phyloP scores from a whole-genome alignment of 2,329 filamentous ascomycete genomes.

The Neoscytalidium dimidiatum region DNA sequence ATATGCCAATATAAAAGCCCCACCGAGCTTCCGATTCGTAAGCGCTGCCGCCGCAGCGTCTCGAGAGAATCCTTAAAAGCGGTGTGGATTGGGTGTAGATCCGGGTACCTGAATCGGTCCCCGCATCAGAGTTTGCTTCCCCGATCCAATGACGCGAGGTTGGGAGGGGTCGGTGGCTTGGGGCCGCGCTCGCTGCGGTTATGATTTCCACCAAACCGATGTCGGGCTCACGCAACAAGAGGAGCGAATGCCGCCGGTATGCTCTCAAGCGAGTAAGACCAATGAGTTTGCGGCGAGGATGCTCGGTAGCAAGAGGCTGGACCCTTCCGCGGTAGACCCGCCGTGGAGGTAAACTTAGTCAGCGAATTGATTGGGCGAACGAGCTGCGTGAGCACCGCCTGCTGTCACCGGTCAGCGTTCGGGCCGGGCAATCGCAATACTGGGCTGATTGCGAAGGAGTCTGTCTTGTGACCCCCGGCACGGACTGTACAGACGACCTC shows the following conservation, averaged over 20 bases:
- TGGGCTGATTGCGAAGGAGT: conserved; percentile 9
- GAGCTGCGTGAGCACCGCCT: background rate
- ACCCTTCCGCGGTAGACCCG: background rate
- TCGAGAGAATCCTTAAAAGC: conserved; percentile 12
- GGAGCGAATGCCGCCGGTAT: background rate
- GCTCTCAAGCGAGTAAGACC: background rate
- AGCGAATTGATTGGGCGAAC: conserved; percentile 4
- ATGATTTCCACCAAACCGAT: background rate
- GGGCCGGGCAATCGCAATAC: conserved; percentile 15
- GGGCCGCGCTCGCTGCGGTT: conserved; percentile 7
- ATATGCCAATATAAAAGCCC: conserved; percentile 17
- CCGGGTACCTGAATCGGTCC: conserved; percentile 16
- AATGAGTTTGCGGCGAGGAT: background rate
- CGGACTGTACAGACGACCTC: background rate
- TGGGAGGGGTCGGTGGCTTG: conserved; percentile 10
- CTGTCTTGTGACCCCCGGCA: conserved; percentile 10
- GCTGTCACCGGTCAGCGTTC: conserved; percentile 7
- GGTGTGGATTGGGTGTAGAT: conserved; percentile 16
- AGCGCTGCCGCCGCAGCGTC: conserved; percentile 7
- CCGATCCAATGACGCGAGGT: conserved; percentile 5
- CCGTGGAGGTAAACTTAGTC: conserved; percentile 2
- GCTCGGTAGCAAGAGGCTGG: background rate
- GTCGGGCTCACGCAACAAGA: conserved; percentile 4
- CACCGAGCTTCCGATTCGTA: conserved; percentile 10
- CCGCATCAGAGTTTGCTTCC: conserved; percentile 10